phyloP scores from a whole-genome alignment of 2,329 filamentous ascomycete species.

The Nigrograna mackinnonii region DNA sequence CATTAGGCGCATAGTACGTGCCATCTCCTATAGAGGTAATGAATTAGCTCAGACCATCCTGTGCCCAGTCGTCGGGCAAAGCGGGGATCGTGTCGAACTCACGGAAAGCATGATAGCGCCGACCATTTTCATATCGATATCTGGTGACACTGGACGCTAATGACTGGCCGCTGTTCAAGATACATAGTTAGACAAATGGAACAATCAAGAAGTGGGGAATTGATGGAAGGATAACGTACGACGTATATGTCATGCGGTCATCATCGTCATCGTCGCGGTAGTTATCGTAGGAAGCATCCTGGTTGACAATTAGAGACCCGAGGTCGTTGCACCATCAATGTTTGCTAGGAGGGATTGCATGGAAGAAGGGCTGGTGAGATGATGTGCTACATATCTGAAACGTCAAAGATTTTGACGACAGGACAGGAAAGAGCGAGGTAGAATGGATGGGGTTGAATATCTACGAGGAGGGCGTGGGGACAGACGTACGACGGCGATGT shows the following conservation, averaged over 20 bases:
- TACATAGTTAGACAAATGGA: not conserved
- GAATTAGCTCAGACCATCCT: no score
- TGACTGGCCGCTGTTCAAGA: slow-evolving; percentile 33
- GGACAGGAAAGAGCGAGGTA: no score
- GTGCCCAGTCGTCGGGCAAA: no score
- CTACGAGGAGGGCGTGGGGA: not conserved
- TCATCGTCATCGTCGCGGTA: slow-evolving; percentile 27
- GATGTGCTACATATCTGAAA: no score
- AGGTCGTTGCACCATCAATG: no score
- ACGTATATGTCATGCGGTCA: slow-evolving; percentile 29
- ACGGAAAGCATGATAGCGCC: slow-evolving; percentile 39
- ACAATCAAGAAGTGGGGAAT: not conserved
- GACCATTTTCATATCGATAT: slow-evolving; percentile 43
- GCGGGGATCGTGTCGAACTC: no score
- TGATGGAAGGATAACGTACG: slow-evolving; percentile 13
- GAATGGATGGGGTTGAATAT: not conserved
- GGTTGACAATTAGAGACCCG: no score
- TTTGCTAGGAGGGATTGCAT: no score
- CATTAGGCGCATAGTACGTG: slow-evolving; percentile 38
- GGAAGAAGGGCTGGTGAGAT: no score
- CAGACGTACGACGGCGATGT: slow-evolving; percentile 21
- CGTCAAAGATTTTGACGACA: no score
- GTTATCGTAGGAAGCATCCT: slow-evolving; percentile 28
- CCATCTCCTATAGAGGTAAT: slow-evolving; percentile 30
- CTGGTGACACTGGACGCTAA: slow-evolving; percentile 43